phyloP scores from a whole-genome alignment of 2,329 filamentous ascomycete genomes.

The Bipolaris bicolor region DNA sequence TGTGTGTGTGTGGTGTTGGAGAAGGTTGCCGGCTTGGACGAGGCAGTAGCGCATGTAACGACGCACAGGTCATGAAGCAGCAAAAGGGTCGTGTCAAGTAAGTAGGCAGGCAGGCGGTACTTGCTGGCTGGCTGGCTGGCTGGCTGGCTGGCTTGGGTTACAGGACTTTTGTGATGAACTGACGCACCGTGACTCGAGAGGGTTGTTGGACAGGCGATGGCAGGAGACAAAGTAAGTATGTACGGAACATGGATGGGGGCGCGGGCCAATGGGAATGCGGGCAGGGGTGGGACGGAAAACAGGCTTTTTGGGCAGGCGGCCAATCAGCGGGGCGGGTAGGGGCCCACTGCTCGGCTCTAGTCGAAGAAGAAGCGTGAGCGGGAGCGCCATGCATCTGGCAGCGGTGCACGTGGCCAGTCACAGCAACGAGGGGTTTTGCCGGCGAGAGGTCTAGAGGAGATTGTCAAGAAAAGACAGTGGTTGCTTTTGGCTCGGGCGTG shows the following conservation, averaged over 20 bases:
- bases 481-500: constrained; percentile 21
- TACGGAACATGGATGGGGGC: neutral
- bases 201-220: neutral
- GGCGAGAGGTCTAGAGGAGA: neutral
- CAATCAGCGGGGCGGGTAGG: neutral
- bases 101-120: neutral
- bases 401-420: constrained; percentile 2
- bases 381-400: neutral
- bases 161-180: constrained; percentile 11
- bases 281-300: neutral
- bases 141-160: neutral
- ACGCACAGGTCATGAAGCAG: neutral
- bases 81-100: constrained; percentile 1
- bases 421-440: neutral
- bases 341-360: neutral
- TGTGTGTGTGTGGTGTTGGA: neutral
- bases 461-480: neutral
- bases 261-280: neutral
- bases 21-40: neutral
- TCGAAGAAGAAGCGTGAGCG: neutral
- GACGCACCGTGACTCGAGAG: constrained; percentile 21
- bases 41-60: neutral
- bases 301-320: neutral
- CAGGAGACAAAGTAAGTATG: neutral
- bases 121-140: neutral